These are phyloP conservation scores for Silybum marianum DNA, from an alignment of 129 eudicot genomes.

Conservation along the genomic window DNA sequence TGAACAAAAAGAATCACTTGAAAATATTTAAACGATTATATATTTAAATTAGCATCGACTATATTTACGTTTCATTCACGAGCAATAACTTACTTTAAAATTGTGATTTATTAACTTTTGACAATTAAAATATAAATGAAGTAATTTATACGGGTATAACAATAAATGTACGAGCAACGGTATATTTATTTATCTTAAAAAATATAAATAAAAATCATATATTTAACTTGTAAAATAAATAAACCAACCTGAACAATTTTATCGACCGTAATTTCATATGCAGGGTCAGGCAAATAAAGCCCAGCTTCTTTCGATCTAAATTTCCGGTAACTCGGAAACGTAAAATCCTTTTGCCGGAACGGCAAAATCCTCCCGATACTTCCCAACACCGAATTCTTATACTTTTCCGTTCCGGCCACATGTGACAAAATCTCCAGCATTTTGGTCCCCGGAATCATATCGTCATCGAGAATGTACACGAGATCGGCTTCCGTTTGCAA, in stretches of 20 bases:
- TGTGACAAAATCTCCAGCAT: constrained; percentile 88
- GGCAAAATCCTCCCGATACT: constrained; percentile 97
- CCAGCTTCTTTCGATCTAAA: constrained; percentile 95
- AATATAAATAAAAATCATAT: not conserved
- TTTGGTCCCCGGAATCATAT: constrained; percentile 91
- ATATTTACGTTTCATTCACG: not conserved
- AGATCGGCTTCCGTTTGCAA: constrained; percentile 87
- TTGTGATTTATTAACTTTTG: not conserved
- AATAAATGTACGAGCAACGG: not conserved
- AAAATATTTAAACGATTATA: too few relatives aligned
- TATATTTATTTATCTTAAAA: not conserved
- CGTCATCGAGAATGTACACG: constrained; percentile 87
- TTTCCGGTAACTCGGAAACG: constrained; percentile 94
- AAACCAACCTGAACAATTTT: constrained; percentile 85
- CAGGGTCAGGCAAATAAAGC: constrained; percentile 95
- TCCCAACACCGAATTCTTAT: constrained; percentile 86
- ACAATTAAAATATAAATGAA: not conserved
- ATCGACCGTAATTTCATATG: constrained; percentile 82
- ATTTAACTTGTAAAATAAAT: constrained; percentile 24
- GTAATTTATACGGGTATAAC: not conserved
- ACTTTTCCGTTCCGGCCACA: constrained; percentile 91
- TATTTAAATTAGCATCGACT: too few relatives aligned
- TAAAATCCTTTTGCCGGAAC: constrained; percentile 83
- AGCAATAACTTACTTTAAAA: not conserved
- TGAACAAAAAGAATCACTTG: too few relatives aligned